Base-by-base conservation (phyloP, 768 basidiomycete genomes). In the Tylopilus cervinicoccineus region DNA sequence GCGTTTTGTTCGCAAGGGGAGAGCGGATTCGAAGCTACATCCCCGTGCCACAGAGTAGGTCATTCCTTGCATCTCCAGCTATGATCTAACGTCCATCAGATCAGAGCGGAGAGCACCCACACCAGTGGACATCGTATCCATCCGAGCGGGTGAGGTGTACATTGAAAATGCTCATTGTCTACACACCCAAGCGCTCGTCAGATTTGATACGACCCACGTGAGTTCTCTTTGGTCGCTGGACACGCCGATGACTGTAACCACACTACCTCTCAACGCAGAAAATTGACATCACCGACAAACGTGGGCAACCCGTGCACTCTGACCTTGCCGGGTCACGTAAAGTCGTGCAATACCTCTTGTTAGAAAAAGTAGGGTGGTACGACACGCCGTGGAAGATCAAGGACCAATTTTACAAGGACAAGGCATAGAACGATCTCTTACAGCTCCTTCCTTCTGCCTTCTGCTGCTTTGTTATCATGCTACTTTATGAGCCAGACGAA, bases 151-250 rank as follows among this genome's bases (percentile, higher is more conserved):
- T 6, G 76, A 83, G 39, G 81, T 77, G 8, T 75, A 84, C 55
- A 67, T 80, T 16, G 77, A 71, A 14, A 56, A 61, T 14, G 67
- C 72, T n/a, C 81, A 78, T 54, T 74, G 83, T 29, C 70, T 83
- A 24, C 70, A 80, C 45, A 68, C 82, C 2, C 85, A 90, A 46
- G 84, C 79, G 2, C 71, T 87, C 8, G 72, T 88, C 51, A 79
- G 76, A 47, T 82, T 90, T 50, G 84, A 89, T 54, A 85, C 83
- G 0, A 75, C 78, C 48, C 88, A 90, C 72, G 85, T 80, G 31
- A 29, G 76, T 52, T 29, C 16, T 27, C 62, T 57, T 61, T 57
- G 4, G 71, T 74, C 7, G 74, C 68, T 13, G 9, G 73, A 75
- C 53, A 74, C 17, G 5, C 13, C 34, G 23, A 6, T 50, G 36